phyloP scores from a whole-genome alignment of 164 flowering plant species.

The Stephania japonica region DNA sequence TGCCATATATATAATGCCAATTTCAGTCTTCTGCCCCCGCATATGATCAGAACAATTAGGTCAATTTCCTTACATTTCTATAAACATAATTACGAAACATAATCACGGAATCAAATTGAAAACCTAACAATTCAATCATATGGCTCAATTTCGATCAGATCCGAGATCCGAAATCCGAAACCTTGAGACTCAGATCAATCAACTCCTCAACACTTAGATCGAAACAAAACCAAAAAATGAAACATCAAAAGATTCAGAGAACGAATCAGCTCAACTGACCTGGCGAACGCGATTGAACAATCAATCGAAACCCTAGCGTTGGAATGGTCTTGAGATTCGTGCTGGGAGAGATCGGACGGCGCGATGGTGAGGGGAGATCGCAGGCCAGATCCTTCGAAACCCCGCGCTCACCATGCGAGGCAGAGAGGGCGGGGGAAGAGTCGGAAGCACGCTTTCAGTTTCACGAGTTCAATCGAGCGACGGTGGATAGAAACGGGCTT shows the following conservation, averaged over 20 bases:
- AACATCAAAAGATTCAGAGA: background rate
- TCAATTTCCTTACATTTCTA: background rate
- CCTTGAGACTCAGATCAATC: background rate
- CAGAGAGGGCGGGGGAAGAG: background rate
- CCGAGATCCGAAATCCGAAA: background rate
- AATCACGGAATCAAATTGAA: no score
- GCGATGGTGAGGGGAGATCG: background rate
- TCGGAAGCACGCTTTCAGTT: background rate
- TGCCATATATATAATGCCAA: background rate
- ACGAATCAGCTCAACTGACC: conserved; percentile 9
- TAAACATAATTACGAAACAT: background rate
- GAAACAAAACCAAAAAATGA: background rate
- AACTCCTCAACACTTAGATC: background rate
- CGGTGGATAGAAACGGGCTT: background rate
- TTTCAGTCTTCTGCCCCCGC: background rate
- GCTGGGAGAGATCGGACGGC: background rate
- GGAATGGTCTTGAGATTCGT: background rate
- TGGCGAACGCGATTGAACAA: background rate
- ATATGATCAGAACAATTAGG: background rate
- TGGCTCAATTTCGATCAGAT: background rate
- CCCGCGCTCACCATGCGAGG: background rate
- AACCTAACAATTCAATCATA: background rate
- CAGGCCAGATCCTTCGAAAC: background rate
- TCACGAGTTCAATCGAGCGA: background rate
- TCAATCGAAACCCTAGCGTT: background rate